Evolutionary conservation across 164 flowering plant genomes (phyloP).

Genomic region (Dillenia suffruticosa): DNA sequence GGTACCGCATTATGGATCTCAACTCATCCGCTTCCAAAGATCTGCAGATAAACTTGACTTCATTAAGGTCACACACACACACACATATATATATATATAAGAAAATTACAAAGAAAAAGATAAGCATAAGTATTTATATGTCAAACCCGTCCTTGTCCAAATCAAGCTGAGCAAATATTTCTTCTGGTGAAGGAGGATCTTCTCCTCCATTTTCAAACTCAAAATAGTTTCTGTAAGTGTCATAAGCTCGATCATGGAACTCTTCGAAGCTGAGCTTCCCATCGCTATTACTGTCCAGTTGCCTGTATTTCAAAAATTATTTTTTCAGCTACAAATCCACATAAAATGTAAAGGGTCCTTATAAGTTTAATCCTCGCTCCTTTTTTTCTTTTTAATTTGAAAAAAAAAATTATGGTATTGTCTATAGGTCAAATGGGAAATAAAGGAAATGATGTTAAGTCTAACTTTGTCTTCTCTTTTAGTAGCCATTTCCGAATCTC

Average conservation of each 20-base stretch:
- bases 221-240: slow-evolving; percentile 24
- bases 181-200: slow-evolving; percentile 22
- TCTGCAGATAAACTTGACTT: slow-evolving; percentile 22
- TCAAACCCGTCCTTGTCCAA: slow-evolving; percentile 25
- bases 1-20: slow-evolving; percentile 33
- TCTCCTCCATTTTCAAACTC: slow-evolving; percentile 29
- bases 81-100: no score
- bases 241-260: slow-evolving; percentile 34
- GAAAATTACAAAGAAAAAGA: not conserved
- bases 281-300: slow-evolving; percentile 46
- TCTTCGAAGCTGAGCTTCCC: slow-evolving; percentile 45
- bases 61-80: not conserved
- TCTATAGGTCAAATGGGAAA: not conserved
- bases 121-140: slow-evolving; percentile 17
- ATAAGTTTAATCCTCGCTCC: no score
- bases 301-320: slow-evolving; percentile 20
- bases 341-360: not conserved
- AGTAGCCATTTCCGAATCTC: slow-evolving; percentile 43
- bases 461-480: slow-evolving; percentile 40
- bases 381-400: no score
- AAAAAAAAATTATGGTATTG: no score
- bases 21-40: slow-evolving; percentile 42
- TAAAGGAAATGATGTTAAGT: not conserved
- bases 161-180: slow-evolving; percentile 51
- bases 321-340: not conserved